Conservation (phyloP, 2,329 filamentous ascomycete species). For the Immersiporthe knoxdaviesiana region DNA sequence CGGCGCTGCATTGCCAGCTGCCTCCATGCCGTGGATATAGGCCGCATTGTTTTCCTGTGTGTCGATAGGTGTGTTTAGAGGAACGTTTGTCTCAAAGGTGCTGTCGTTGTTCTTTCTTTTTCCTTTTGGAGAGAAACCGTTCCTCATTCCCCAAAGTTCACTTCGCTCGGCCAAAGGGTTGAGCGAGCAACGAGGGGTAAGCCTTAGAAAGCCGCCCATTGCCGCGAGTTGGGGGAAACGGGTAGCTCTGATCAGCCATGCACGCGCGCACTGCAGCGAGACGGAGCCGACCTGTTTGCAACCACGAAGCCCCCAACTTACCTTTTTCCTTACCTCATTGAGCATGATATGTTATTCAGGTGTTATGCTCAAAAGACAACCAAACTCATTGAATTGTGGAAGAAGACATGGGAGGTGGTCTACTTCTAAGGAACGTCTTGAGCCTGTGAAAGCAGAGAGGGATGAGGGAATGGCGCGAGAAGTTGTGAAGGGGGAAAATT, state of each 20-base stretch:
- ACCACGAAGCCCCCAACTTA: not conserved
- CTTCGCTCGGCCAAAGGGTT: not conserved
- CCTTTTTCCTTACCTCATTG: slow-evolving; percentile 7
- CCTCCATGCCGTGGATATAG: slow-evolving; percentile 33
- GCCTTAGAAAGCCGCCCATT: slow-evolving; percentile 41
- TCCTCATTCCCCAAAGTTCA: not conserved
- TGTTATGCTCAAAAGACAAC: not conserved
- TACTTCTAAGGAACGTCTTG: not conserved
- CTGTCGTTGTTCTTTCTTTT: too few relatives aligned
- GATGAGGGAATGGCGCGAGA: not conserved
- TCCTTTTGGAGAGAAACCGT: not conserved
- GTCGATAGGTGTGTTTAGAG: not conserved
- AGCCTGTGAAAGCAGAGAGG: not conserved
- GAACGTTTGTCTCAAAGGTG: not conserved
- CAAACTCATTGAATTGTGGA: not conserved
- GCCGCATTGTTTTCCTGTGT: slow-evolving; percentile 33
- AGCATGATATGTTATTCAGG: not conserved
- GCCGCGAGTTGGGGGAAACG: slow-evolving; percentile 33
- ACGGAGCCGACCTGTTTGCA: not conserved
- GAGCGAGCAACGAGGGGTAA: slow-evolving; percentile 27
- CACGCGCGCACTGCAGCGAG: not conserved
- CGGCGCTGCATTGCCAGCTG: slow-evolving; percentile 45
- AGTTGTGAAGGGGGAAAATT: not conserved
- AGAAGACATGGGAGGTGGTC: not conserved
- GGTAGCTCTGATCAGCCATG: not conserved